Evolutionary conservation across 805 yeast species (phyloP), one percentile per base, ranked within the genome.

Genomic region (Lipomyces chichibuensis): DNA sequence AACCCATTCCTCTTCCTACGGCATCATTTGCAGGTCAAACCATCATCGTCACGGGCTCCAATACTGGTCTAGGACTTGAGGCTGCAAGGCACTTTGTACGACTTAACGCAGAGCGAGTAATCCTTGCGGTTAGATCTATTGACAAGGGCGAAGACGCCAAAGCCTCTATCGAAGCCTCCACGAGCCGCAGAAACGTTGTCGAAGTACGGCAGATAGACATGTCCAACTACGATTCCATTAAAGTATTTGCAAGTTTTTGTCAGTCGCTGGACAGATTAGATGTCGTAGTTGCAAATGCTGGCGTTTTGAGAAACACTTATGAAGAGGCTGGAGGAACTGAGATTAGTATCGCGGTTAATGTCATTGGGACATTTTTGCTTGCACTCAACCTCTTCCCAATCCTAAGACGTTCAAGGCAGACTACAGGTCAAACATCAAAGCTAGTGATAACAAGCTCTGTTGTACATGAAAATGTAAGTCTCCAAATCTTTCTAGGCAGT

Each of bases 41-140:
- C 23, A 35, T 58, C 9, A 58, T 58, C 25, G 61, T 58, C 27
- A 58, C 61, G 13, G 61, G 61, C 5, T 37, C 61, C 11, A 58
- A 58, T 51, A 23, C n/a, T 23, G 62, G 61, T 29, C 61, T 58
- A 3, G 61, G 61, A 20, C 17, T 3, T 3, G 61, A 58, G 17
- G 61, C 61, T 9, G 61, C 62, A 25, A 63, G 61, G 23, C 61
- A 58, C 9, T 58, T 58, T 20, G 61, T 20, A 32, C 61, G 61
- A 7, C n/a, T 55, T 20, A 3, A 49, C 43, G 61, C 61, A 32
- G 23, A 57, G 7, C 53, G 53, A n/a, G 61, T 58, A 35, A 51
- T 58, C 33, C 35, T 58, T 13, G 61, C 57, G 20, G 52, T 9
- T 33, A 63, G 61, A 23, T 2, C n/a, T 33, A 1, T 58, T 49